Base-by-base conservation (phyloP, 2,329 filamentous ascomycete species). In the Bipolaris gigantea region DNA sequence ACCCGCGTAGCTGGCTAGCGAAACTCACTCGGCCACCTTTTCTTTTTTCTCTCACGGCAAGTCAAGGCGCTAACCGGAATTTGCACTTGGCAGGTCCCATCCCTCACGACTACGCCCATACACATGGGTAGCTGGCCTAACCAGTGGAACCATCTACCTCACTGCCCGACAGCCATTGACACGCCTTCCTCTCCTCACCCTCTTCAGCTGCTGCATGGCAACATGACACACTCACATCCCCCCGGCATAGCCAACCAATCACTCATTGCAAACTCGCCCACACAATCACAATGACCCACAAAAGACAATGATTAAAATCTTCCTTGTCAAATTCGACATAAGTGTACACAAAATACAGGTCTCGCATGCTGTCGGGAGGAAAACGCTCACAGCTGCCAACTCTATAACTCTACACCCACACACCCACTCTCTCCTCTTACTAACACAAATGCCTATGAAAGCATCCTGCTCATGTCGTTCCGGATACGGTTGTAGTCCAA, bases 391-490 rank as follows among this genome's bases (percentile, higher is more conserved):
- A 46, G 43, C 33, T 36, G 32, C 43, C 43, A 35, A 59, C 61
- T 62, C 56, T 53, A 59, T 56, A 53, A 55, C 59, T 62, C 52
- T 50, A 57, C 45, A 51, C 38, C 43, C 8, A 16, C 35, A 18
- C 33, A n/a, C 33, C 6, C 33, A n/a, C 25, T 7, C 33, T 49
- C 18, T 38, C 4, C 18, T 2, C 21, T 21, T 6, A 5, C 15
- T 38, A 8, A 25, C 6, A 36, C 33, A 35, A 4, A 15, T 19
- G 19, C 45, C 32, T 73, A 73, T 63, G 71, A 73, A 38, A 73
- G 55, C 80, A 90, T 93, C 77, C 91, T 87, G 82, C 86, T 91
- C 89, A 94, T 94, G 75, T 94, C 91, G 76, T 85, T 87, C 75
- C 92, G 83, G 72, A 90, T 83, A 74, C 88, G 81, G 76, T 88